Evolutionary conservation across 2,329 filamentous ascomycete genomes (phyloP).

Genomic region (Fusarium transvaalense): DNA sequence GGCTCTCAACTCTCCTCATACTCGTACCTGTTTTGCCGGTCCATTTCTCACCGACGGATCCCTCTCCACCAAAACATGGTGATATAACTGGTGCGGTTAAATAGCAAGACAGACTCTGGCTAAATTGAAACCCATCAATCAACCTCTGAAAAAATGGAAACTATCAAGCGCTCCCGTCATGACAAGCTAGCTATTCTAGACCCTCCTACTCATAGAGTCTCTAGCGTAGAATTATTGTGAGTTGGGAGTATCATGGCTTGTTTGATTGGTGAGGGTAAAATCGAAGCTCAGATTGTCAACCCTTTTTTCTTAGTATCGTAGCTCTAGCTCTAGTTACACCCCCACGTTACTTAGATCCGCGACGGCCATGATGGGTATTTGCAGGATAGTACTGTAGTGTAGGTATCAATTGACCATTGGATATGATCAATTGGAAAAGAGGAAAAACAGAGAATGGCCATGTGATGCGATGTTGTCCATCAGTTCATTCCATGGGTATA

Average conservation of each 20-base stretch:
- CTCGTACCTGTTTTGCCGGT: conserved; percentile 19
- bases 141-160: background rate
- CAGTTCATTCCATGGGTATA: conserved; percentile 41
- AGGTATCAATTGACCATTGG: conserved; percentile 5
- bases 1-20: conserved; percentile 16
- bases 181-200: conserved; percentile 24
- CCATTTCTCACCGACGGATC: conserved; percentile 36
- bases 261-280: conserved; percentile 41
- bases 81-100: conserved; percentile 38
- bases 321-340: conserved; percentile 5
- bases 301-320: background rate
- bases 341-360: background rate
- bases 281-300: background rate
- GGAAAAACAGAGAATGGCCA: conserved; percentile 10
- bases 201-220: background rate
- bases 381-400: background rate
- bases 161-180: conserved; percentile 41
- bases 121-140: background rate
- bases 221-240: conserved; percentile 18
- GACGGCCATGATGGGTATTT: conserved; percentile 10
- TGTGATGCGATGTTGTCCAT: conserved; percentile 35
- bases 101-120: conserved; percentile 26
- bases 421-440: background rate
- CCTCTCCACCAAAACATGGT: conserved; percentile 6
- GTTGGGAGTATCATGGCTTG: conserved; percentile 22